These are phyloP conservation scores for Rutstroemia sp. DNA, from an alignment of 2,329 filamentous ascomycete genomes.

Conservation along the genomic window DNA sequence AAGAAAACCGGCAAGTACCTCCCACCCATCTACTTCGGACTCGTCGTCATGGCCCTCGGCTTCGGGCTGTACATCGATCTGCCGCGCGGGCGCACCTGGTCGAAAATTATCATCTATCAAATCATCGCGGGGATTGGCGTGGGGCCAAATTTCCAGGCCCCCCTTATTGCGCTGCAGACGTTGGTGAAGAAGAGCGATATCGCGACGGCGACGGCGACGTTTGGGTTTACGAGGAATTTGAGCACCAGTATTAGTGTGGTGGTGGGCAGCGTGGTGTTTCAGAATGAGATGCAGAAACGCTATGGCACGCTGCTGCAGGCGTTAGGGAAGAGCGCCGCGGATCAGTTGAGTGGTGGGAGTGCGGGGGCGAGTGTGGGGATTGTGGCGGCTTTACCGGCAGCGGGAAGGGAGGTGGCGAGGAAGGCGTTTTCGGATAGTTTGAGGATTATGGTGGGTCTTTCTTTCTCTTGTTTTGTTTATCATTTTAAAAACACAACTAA, in stretches of 20 bases:
- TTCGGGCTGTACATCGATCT: conserved; percentile 58
- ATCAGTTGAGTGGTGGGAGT: conserved; percentile 20
- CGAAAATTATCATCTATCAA: conserved; percentile 53
- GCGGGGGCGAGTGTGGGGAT: conserved; percentile 26
- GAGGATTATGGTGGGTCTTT: conserved; percentile 19
- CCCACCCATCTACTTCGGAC: conserved; percentile 50
- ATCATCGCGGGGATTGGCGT: conserved; percentile 57
- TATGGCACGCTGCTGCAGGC: conserved; percentile 13
- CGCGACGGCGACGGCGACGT: conserved; percentile 60
- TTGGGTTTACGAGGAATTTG: conserved; percentile 43
- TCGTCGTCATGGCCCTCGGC: conserved; percentile 54
- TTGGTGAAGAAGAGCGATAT: conserved; percentile 55
- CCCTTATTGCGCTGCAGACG: conserved; percentile 61
- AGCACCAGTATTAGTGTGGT: conserved; percentile 41
- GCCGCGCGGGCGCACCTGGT: conserved; percentile 43
- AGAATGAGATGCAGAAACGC: conserved; percentile 36
- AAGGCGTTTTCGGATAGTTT: conserved; percentile 21
- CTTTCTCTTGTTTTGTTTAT: neutral
- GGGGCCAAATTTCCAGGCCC: conserved; percentile 62
- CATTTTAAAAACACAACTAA: neutral
- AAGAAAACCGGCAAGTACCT: conserved; percentile 61
- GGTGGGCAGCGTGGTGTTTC: conserved; percentile 43
- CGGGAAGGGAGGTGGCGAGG: conserved; percentile 18
- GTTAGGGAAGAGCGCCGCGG: conserved; percentile 20
- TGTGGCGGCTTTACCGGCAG: conserved; percentile 17